Base-by-base conservation (phyloP, 139 green algal genomes). In the Volvox africanus region DNA sequence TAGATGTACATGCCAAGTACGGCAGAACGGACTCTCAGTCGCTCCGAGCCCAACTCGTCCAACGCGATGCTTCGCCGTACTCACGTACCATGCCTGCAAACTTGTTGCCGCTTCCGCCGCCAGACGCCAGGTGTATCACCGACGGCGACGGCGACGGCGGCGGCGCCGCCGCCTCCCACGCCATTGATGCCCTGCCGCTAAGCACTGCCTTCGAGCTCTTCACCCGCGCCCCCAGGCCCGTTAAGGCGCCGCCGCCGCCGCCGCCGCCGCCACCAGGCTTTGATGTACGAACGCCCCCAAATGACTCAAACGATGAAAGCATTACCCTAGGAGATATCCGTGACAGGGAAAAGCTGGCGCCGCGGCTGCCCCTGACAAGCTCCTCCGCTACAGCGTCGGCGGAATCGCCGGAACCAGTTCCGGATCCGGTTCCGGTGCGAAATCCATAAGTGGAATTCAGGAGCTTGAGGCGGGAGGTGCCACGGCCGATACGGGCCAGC, bases 351-450 rank as follows among this genome's bases (percentile, higher is more conserved):
- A 81, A 61, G 75, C 75, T 81, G 75, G 32, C 75, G n/a, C 75
- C 33, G 32, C 32, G 75, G 32, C 75, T 81, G 32, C 30, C 61
- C 32, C 30, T 35, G 32, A 13, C 32, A 35, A 24, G 28, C 2
- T 55, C 75, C 30, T 36, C 32, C 32, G 32, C 14, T 6, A 12
- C 11, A 2, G 2, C 65, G 11, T 81, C 75, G 2, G 32, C 75
- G 75, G 75, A 81, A 18, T 50, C 75, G 2, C 32, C 75, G 75
- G 75, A 81, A 21, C 2, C 73, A 32, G 28, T 80, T 55, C 32
- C 75, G 32, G 75, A 28, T 81, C 75, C 75, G 75, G 75, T 61
- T 81, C 75, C 75, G 75, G 75, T 61, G 32, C 75, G 32, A 17
- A 81, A 30, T 6, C 75, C 75, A 55, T 28, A 24, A 20, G 30